Evolutionary conservation across 371 early-diverging fungal species (phyloP).

Genomic region (Entomophthora muscae): DNA sequence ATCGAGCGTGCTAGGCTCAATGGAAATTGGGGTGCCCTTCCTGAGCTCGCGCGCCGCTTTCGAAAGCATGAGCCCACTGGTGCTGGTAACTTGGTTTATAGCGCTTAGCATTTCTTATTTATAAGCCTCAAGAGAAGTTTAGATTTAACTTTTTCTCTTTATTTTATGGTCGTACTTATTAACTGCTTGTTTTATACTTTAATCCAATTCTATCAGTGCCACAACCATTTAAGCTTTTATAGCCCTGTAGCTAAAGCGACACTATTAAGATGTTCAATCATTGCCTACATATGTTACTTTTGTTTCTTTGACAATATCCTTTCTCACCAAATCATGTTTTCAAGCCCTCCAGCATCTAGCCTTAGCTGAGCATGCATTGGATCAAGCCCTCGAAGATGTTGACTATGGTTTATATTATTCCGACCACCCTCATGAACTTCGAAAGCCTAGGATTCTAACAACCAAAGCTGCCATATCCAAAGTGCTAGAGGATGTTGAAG

Average conservation of each 20-base stretch:
- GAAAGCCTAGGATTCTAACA: conserved; percentile 11
- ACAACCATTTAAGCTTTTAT: no score
- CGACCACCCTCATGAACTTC: conserved; percentile 17
- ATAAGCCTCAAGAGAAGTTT: not conserved
- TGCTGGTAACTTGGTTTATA: conserved; percentile 23
- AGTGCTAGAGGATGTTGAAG: conserved; percentile 7
- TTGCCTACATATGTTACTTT: no score
- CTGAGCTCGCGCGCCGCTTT: conserved; percentile 40
- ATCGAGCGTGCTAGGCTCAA: conserved; percentile 12
- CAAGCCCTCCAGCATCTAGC: conserved; percentile 26
- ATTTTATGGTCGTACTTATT: no score
- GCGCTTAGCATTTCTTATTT: not conserved
- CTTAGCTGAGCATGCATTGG: conserved; percentile 21
- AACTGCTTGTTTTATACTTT: no score
- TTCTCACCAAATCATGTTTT: no score
- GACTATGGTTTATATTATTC: conserved; percentile 10
- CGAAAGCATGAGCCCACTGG: conserved; percentile 40
- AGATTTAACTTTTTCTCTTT: not conserved
- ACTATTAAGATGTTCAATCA: no score
- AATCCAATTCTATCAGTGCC: no score
- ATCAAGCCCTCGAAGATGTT: conserved; percentile 11
- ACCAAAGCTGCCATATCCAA: not conserved
- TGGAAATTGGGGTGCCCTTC: conserved; percentile 24
- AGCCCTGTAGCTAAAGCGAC: no score
- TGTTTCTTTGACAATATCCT: no score